A percentile compares a stretch with the other conserved stretches of the same genome.
These are phyloP conservation scores for Dioszegia hungarica DNA, from an alignment of 768 basidiomycete species.

Conservation along the genomic window DNA sequence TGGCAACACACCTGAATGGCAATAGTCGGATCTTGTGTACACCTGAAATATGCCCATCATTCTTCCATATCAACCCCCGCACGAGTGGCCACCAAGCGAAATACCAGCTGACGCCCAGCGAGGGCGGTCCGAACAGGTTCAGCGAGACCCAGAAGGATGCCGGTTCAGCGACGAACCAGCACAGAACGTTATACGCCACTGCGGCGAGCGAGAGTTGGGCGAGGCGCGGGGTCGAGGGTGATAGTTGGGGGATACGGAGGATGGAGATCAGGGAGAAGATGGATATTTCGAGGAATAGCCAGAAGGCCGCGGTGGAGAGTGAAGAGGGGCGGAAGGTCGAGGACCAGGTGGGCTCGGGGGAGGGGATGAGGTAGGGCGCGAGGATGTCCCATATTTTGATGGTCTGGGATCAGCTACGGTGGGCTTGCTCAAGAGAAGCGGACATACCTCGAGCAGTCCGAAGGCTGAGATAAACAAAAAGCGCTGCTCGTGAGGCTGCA, in stretches of 20 bases:
- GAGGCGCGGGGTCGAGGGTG: slow-evolving; percentile 37
- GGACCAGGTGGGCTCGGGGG: slow-evolving; percentile 51
- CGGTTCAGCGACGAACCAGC: slow-evolving; percentile 41
- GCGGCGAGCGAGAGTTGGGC: slow-evolving; percentile 25
- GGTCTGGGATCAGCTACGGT: slow-evolving; percentile 53
- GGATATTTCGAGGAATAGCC: slow-evolving; percentile 41
- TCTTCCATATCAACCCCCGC: slow-evolving; percentile 12
- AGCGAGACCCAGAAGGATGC: slow-evolving; percentile 9
- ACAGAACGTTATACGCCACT: slow-evolving; percentile 36
- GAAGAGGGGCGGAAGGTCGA: slow-evolving; percentile 51
- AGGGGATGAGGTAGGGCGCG: slow-evolving; percentile 53
- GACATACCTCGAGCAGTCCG: slow-evolving; percentile 66
- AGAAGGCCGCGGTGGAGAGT: slow-evolving; percentile 19
- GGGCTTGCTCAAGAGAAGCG: not conserved
- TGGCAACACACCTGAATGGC: slow-evolving; percentile 67
- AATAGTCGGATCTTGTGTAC: slow-evolving; percentile 89
- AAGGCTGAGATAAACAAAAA: slow-evolving; percentile 72
- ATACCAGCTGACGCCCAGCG: slow-evolving; percentile 29
- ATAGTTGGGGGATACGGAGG: slow-evolving; percentile 50
- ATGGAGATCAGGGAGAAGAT: slow-evolving; percentile 41
- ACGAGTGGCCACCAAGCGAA: slow-evolving; percentile 27
- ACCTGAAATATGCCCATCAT: slow-evolving; percentile 53
- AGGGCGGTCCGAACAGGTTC: slow-evolving; percentile 21
- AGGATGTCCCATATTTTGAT: slow-evolving; percentile 71
- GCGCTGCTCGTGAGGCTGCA: slow-evolving; percentile 74